Conservation (phyloP, 805 yeast genomes). For the Ogataea paraovalis region DNA sequence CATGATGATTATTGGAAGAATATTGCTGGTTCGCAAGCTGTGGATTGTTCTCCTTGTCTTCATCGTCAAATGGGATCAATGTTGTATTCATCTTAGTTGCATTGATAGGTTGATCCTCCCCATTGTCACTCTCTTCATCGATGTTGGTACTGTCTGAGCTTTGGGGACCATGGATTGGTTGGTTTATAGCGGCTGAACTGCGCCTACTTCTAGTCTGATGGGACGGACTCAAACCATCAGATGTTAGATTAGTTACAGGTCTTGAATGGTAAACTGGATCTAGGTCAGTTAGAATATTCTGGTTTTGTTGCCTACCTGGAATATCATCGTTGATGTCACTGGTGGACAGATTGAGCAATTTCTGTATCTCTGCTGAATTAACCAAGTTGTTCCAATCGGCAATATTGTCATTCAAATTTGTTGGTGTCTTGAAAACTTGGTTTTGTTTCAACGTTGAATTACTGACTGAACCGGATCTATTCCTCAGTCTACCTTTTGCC, state of each 20-base stretch:
- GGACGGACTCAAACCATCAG: neutral
- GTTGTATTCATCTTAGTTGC: slow-evolving; percentile 56
- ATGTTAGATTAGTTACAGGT: neutral
- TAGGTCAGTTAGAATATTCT: slow-evolving; percentile 24
- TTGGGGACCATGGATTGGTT: neutral
- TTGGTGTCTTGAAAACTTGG: neutral
- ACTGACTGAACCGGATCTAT: neutral
- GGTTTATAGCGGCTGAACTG: neutral
- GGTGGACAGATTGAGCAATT: neutral
- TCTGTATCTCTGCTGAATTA: neutral
- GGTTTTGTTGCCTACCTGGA: slow-evolving; percentile 11
- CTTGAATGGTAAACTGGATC: slow-evolving; percentile 22
- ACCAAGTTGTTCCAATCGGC: neutral
- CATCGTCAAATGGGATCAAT: slow-evolving; percentile 47
- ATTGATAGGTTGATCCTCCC: slow-evolving; percentile 35
- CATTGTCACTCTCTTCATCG: slow-evolving; percentile 13
- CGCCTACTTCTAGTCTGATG: neutral
- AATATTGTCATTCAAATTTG: neutral
- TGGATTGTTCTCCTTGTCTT: slow-evolving; percentile 30
- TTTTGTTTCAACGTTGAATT: neutral
- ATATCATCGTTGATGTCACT: slow-evolving; percentile 5
- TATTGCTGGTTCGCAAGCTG: slow-evolving; percentile 4
- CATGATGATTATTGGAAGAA: slow-evolving; percentile 1
- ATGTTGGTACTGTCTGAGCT: neutral
- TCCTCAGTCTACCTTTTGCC: slow-evolving; percentile 6